Percentiles rank a stretch among this genome's conserved stretches.
Conservation (phyloP, 176 grass and related monocot genomes). For the Phragmites australis region DNA sequence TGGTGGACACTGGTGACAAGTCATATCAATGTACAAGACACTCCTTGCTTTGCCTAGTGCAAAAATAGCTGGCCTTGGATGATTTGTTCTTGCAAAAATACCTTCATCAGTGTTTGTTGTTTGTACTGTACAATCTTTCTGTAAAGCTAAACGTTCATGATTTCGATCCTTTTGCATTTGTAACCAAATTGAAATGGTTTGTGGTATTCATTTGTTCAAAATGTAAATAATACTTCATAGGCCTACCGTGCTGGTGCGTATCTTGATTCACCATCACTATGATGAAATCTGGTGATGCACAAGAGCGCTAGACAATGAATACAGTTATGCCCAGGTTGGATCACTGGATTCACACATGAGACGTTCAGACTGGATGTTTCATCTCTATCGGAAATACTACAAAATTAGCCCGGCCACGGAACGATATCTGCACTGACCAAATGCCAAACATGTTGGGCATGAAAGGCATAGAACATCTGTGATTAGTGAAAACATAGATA, state of each 20-base stretch:
- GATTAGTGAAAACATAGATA: neutral
- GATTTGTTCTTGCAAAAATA: conserved; percentile 36
- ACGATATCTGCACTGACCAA: no score
- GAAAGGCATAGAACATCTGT: neutral
- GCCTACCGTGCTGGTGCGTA: no score
- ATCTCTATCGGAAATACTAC: neutral
- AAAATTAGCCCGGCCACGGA: neutral
- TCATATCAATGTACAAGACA: conserved; percentile 23
- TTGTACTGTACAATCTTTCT: conserved; percentile 28
- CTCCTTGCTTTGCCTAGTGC: conserved; percentile 16
- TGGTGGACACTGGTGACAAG: neutral
- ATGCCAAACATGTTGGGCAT: neutral
- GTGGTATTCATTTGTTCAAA: conserved; percentile 40
- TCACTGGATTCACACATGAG: neutral
- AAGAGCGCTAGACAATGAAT: neutral
- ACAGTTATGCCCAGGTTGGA: neutral
- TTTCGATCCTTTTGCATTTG: conserved; percentile 14
- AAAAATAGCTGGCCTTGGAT: conserved; percentile 25
- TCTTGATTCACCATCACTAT: no score
- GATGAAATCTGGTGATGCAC: neutral
- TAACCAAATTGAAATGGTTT: conserved; percentile 37
- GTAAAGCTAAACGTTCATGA: conserved; percentile 36
- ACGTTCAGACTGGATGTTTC: neutral
- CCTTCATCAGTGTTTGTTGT: conserved; percentile 21
- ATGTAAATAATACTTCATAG: conserved; percentile 32